These are phyloP conservation scores for Chamaecyparis obtusa DNA, from an alignment of 75 land plant species.

Conservation along the genomic window DNA sequence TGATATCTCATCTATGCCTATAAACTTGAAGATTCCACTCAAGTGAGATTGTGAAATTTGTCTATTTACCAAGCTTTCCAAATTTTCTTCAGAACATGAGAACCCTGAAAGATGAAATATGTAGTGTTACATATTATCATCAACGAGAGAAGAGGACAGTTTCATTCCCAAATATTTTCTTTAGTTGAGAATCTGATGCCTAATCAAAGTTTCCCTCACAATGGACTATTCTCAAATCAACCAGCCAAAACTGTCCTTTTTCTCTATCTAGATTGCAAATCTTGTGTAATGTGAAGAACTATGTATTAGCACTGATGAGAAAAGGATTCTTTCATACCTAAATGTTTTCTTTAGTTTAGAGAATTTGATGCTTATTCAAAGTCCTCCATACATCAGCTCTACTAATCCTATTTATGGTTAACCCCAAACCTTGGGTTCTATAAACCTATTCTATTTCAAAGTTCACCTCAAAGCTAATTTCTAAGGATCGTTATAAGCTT, in stretches of 20 bases:
- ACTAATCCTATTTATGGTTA: background rate
- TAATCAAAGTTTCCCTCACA: background rate
- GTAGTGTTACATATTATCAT: background rate
- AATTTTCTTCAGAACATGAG: background rate
- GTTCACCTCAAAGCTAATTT: background rate
- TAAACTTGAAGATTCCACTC: background rate
- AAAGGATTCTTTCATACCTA: background rate
- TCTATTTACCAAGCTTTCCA: background rate
- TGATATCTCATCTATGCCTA: background rate
- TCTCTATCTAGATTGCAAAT: background rate
- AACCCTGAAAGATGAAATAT: background rate
- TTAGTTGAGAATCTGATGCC: background rate
- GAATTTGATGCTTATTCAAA: background rate
- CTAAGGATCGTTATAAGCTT: background rate
- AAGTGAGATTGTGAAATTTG: background rate
- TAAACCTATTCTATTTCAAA: background rate
- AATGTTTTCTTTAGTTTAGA: background rate
- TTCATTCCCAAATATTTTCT: background rate
- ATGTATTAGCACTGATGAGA: background rate
- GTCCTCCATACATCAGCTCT: background rate
- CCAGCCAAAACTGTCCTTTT: background rate
- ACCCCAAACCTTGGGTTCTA: background rate
- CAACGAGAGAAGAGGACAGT: background rate
- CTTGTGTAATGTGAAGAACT: background rate
- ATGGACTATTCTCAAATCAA: background rate